Percentiles rank a stretch among this genome's conserved stretches.
Evolutionary conservation across 495 filamentous ascomycete genomes (phyloP).

Genomic region (Hyphodiscus hymeniophilus): DNA sequence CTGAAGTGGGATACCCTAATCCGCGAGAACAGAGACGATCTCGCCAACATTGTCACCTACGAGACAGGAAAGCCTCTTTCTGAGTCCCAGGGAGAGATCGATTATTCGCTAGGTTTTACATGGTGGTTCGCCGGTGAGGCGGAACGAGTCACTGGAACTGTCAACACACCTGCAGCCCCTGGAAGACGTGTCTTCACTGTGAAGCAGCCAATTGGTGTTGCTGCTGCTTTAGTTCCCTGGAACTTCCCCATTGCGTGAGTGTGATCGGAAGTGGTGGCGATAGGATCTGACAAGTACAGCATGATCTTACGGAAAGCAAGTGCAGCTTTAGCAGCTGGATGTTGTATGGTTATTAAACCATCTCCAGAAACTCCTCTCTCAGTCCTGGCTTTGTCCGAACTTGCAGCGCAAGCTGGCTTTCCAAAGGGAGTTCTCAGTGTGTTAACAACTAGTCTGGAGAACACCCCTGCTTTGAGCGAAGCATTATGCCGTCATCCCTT

Average conservation of each 20-base stretch:
- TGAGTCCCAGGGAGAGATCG: constrained; percentile 50
- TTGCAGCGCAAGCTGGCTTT: constrained; percentile 51
- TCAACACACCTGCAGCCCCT: constrained; percentile 45
- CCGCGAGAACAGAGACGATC: constrained; percentile 40
- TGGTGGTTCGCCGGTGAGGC: constrained; percentile 65
- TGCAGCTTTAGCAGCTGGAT: constrained; percentile 64
- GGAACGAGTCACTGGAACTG: constrained; percentile 57
- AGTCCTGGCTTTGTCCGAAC: constrained; percentile 44
- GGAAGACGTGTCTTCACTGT: constrained; percentile 60
- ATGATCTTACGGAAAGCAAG: constrained; percentile 65
- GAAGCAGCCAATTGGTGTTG: constrained; percentile 61
- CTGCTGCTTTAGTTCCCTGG: constrained; percentile 59
- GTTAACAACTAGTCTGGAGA: constrained; percentile 50
- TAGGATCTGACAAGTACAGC: constrained; percentile 40
- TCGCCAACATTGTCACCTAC: constrained; percentile 51
- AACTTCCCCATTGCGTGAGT: constrained; percentile 41
- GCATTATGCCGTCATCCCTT: constrained; percentile 55
- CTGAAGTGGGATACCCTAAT: constrained; percentile 51
- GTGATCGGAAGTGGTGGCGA: background rate
- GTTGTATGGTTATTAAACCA: constrained; percentile 59
- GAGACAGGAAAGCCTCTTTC: constrained; percentile 58
- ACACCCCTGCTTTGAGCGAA: constrained; percentile 55
- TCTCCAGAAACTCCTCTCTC: constrained; percentile 59
- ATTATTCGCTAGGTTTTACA: constrained; percentile 52
- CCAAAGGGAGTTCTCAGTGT: constrained; percentile 53